Conservation (phyloP, 2,329 filamentous ascomycete genomes). For the Colletotrichum sp. region DNA sequence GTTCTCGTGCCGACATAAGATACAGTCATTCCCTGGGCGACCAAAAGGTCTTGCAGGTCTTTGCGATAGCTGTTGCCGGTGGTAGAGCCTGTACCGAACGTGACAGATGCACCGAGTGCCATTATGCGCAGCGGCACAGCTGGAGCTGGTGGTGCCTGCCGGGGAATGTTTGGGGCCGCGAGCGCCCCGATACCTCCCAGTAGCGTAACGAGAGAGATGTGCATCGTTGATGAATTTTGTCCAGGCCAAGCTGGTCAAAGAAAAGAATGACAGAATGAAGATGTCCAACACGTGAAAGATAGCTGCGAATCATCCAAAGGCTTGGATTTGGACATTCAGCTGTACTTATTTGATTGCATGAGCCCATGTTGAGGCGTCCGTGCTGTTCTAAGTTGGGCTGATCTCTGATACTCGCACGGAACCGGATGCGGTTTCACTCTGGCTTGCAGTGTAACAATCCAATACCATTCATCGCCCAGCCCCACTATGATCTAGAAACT, state of each 20-base stretch:
- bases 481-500: not conserved
- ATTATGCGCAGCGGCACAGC: constrained; percentile 6
- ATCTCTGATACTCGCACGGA: constrained; percentile 14
- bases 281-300: not conserved
- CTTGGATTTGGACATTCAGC: not conserved
- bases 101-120: constrained; percentile 15
- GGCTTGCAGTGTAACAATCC: not conserved
- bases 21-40: not conserved
- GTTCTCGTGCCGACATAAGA: not conserved
- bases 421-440: constrained; percentile 7
- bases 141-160: constrained; percentile 1
- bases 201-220: not conserved
- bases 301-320: not conserved
- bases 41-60: constrained; percentile 27
- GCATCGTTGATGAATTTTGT: not conserved
- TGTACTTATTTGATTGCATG: not conserved
- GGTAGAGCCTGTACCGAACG: constrained; percentile 26
- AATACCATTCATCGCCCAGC: not conserved
- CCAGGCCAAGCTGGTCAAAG: not conserved
- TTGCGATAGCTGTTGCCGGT: constrained; percentile 43
- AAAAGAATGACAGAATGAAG: not conserved
- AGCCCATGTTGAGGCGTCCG: not conserved
- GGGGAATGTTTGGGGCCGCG: not conserved
- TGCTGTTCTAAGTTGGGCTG: not conserved
- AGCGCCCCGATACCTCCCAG: not conserved